Percentiles rank a stretch among this genome's conserved stretches.
Conservation (phyloP, 352 stramenopile species). For the Pythium vanterpoolii region DNA sequence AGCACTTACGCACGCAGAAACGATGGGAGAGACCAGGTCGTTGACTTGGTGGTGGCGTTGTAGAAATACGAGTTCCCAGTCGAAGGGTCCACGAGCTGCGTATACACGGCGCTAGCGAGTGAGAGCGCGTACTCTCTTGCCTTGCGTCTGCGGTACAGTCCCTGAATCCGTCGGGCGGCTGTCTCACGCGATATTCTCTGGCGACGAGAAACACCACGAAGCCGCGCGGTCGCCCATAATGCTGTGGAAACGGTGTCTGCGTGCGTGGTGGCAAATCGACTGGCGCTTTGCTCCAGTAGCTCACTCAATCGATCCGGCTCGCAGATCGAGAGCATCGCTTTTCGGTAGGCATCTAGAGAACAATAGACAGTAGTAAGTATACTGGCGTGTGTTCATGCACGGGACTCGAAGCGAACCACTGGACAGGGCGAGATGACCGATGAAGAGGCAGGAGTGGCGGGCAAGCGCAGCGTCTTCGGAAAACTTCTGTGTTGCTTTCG, state of each 20-base stretch:
- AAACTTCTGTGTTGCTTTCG: constrained; percentile 45
- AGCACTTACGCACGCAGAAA: constrained; percentile 25
- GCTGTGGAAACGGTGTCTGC: not conserved
- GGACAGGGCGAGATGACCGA: constrained; percentile 39
- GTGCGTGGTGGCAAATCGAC: not conserved
- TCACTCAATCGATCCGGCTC: not conserved
- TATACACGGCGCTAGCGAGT: constrained; percentile 41
- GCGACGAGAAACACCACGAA: constrained; percentile 22
- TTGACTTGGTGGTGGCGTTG: constrained; percentile 51
- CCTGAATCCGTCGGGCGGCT: constrained; percentile 48
- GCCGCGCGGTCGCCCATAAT: constrained; percentile 29
- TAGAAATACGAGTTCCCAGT: constrained; percentile 49
- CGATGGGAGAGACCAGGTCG: constrained; percentile 45
- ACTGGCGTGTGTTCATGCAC: not conserved
- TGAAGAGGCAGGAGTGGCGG: constrained; percentile 33
- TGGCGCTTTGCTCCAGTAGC: not conserved
- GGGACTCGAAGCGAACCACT: constrained; percentile 4
- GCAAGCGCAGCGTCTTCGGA: constrained; percentile 40
- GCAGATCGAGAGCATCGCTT: constrained; percentile 1
- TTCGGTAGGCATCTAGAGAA: constrained; percentile 5
- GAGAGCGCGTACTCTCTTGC: constrained; percentile 34
- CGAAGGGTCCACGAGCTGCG: constrained; percentile 37
- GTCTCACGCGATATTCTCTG: constrained; percentile 24
- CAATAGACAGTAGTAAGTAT: not conserved
- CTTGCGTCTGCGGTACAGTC: constrained; percentile 54